Evolutionary conservation across 371 early-diverging fungal genomes (phyloP).

Genomic region (Actinomortierella wolfii): DNA sequence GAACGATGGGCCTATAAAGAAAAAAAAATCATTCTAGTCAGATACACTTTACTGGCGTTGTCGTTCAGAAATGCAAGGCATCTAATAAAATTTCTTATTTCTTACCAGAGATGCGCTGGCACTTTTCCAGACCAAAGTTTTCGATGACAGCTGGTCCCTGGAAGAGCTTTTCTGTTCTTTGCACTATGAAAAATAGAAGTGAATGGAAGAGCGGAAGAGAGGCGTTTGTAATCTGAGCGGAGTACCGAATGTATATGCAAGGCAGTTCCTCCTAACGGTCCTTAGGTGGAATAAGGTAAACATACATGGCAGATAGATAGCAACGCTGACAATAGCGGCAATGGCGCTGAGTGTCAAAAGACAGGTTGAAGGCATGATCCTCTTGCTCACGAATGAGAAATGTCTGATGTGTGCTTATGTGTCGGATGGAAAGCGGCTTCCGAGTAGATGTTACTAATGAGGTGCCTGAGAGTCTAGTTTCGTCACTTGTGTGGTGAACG

Average conservation of each 20-base stretch:
- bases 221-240: too few species aligned
- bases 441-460: too few species aligned
- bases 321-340: conserved; percentile 26
- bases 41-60: too few species aligned
- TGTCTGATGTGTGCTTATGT: too few species aligned
- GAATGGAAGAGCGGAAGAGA: too few species aligned
- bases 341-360: conserved; percentile 23
- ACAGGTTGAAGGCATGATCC: conserved; percentile 24
- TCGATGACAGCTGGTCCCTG: conserved; percentile 22
- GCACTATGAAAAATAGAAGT: conserved; percentile 12
- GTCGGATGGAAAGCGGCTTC: too few species aligned
- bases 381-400: too few species aligned
- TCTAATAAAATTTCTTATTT: not conserved
- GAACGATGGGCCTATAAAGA: conserved; percentile 20
- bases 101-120: conserved; percentile 32
- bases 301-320: conserved; percentile 43
- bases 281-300: not conserved
- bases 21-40: not conserved
- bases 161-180: conserved; percentile 25
- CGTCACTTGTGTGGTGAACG: too few species aligned
- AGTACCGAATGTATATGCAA: not conserved
- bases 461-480: too few species aligned
- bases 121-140: conserved; percentile 44
- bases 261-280: too few species aligned
- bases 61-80: too few species aligned